Evolutionary conservation across 2,329 filamentous ascomycete genomes (phyloP), one percentile per base, ranked within the genome.

Genomic region (Sphaerulina musiva): DNA sequence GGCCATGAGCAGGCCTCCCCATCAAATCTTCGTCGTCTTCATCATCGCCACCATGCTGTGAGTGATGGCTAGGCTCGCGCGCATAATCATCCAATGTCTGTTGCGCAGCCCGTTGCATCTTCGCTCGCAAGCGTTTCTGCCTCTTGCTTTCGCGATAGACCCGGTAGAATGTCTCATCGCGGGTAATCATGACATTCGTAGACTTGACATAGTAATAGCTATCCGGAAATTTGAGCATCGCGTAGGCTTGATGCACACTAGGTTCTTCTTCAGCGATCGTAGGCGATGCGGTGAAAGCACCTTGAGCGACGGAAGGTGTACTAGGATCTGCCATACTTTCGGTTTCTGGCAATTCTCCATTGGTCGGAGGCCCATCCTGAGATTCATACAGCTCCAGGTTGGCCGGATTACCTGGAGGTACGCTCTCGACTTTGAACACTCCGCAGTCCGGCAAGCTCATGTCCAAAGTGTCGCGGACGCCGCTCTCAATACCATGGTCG

Each of bases 181-280:
- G 83, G 51, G 86, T 86, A 29, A 91, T 81, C 53, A 87, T 80
- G 62, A 90, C 79, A 49, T 81, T 78, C 62, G 84, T 85, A 1
- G 85, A 89, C 48, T 83, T 88, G 82, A 91, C 86, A 70, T 87
- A 86, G 68, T 87, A 90, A 53, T 83, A 80, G 66, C 86, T 85
- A 73, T 91, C 87, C 61, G 80, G 78, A 66, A 91, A 90, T 63
- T 84, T 80, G 57, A 91, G 73, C 65, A 83, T 82, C 40, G 82
- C 82, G 68, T 81, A 85, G 34, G 81, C 82, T 20, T 53, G 42
- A 11, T 58, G 47, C 36, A 49, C 41, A 11, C 29, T 57, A 9
- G 53, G 54, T 44, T 59, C 57, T 20, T 52, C 55, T 20, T 31
- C 52, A 8, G 51, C 53, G 42, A 49, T 53, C 3, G 53, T 48